Base-by-base conservation (phyloP, 164 flowering plant species). In the Buxus sempervirens region DNA sequence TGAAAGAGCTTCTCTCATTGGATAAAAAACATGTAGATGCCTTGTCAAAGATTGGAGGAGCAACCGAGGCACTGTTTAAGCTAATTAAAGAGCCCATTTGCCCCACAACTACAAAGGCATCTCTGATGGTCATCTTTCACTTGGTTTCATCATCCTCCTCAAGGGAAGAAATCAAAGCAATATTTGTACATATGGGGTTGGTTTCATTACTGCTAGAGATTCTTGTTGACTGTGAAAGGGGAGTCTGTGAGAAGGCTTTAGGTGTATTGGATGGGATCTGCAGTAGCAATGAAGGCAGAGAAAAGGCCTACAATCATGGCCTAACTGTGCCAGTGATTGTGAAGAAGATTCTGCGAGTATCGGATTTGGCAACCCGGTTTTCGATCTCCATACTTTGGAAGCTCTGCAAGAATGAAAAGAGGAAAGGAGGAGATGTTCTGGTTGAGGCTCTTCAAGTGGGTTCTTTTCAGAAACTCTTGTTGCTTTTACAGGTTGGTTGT, bases 401-500 rank as follows among this genome's bases (percentile, higher is more conserved):
- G 87, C 80, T 93, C 5, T 70, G 83, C 77, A 81, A 80, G 81
- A 76, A 72, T 38, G 81, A 73, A 41, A 69, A 69, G 64, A 70
- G 77, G 32, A 80, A 75, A 10, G 83, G 65, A 0, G 81, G 65
- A 36, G 71, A 68, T 12, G 90, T 77, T 21, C 2, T 83, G 15
- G 75, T 80, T 18, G 96, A 91, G 64, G 86, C 86, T 10, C 83
- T 94, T 56, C 82, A 76, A 67, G 83, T 81, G 25, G 94, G 97
- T 0, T 91, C 89, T 0, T 90, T 94, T 72, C 93, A 88, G 73
- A 91, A 91, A 83, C 81, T 91, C 4, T 71, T 91, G 84, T 25
- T 94, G 80, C 74, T 90, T 5, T 69, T 94, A 49, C 98, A 94
- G 67, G 82, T 91, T 53, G 96, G 95, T 0, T 90, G 95, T 67